Percentiles rank a stretch among this genome's conserved stretches.
Evolutionary conservation across 805 yeast species (phyloP).

Genomic region (Tetrapisispora phaffii): DNA sequence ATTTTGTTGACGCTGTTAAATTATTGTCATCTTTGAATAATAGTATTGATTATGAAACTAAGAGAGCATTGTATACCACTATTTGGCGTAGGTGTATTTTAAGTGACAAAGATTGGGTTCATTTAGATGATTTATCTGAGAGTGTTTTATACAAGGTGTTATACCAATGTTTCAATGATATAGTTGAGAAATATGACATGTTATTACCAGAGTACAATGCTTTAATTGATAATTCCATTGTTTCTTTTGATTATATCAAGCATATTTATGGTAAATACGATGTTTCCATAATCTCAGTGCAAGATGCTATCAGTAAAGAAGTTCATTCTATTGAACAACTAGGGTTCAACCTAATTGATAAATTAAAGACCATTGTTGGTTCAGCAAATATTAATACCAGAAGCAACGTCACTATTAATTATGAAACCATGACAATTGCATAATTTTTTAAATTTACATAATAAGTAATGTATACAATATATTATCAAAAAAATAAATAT

Average conservation of each 20-base stretch:
- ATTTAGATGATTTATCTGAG: conserved; percentile 35
- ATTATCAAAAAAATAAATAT: too few species aligned
- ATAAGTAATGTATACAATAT: background rate
- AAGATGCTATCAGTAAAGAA: conserved; percentile 10
- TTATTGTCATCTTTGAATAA: conserved; percentile 34
- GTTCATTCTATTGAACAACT: conserved; percentile 7
- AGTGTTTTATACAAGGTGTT: conserved; percentile 41
- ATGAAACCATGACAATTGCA: conserved; percentile 28
- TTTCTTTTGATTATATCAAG: conserved; percentile 3
- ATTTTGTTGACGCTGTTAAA: conserved; percentile 40
- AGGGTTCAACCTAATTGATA: conserved; percentile 17
- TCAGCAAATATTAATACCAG: conserved; percentile 32
- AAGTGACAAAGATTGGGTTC: conserved; percentile 38
- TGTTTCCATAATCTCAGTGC: conserved; percentile 4
- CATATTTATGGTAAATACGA: conserved; percentile 10
- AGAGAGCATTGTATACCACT: conserved; percentile 27
- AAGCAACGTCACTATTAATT: conserved; percentile 29
- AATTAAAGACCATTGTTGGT: conserved; percentile 30
- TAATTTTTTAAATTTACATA: background rate
- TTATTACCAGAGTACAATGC: conserved; percentile 24
- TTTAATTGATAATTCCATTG: background rate
- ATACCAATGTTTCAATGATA: conserved; percentile 28
- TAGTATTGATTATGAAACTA: conserved; percentile 24
- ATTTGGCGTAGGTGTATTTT: conserved; percentile 55
- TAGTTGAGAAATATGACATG: conserved; percentile 19